Evolutionary conservation across 1,139 yeast genomes (phyloP), one percentile per base, ranked within the genome.

Genomic region (Diutina siamensis): DNA sequence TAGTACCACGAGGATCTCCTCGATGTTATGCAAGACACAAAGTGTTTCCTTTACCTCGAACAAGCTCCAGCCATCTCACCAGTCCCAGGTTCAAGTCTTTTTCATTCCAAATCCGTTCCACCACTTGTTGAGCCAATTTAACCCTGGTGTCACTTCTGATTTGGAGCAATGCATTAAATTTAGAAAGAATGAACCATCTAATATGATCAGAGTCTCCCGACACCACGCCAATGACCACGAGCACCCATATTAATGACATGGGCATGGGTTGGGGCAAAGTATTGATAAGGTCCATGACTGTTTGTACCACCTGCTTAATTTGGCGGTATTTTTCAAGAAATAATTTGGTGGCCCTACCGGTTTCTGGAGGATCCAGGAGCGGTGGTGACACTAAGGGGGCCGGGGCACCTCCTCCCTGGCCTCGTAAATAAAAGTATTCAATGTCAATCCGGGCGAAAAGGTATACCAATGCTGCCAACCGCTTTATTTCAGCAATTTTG

Each of bases 91-190:
- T 25, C n/a, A 38, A 38, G 15, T 38, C 42, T 4, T 15, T 22
- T 8, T 38, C 42, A 18, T 38, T 38, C 42, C 42, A 38, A 9
- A 38, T 18, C 13, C 42, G 31, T 10, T 38, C 42, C 15, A 38
- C 18, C 7, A 22, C 5, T 13, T 38, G 20, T 15, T 38, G 42
- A n/a, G 33, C 21, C 31, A 38, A 17, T 4, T 15, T 9, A 2
- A 15, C 31, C 19, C n/a, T 22, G 2, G 12, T 20, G 7, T 9
- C 8, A 4, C 10, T 8, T 13, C 42, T 31, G 3, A 13, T 4
- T 4, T 15, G 18, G 5, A 12, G 36, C 5, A 34, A 17, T 15
- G 5, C 13, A 9, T 22, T 4, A 7, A 38, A 17, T 10, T 25
- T 25, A 18, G 7, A 12, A 5, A 38, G 21, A 5, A 38, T 15